Base-by-base conservation (phyloP, 169 alveolate species). In the Cryptosporidium sp. region DNA sequence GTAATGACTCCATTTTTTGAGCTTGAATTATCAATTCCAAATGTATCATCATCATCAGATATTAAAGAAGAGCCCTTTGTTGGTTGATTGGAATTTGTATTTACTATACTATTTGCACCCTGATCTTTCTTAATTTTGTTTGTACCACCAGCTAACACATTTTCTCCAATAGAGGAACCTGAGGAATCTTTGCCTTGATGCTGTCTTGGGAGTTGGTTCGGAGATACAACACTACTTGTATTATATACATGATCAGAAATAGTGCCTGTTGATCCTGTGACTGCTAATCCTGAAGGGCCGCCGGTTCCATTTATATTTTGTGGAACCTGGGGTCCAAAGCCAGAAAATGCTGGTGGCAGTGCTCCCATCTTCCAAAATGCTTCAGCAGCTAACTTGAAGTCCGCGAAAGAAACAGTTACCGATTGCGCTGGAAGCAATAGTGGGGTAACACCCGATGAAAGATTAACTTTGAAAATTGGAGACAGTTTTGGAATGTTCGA, bases 381-480 rank as follows among this genome's bases (percentile, higher is more conserved):
- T 14, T 80, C 89, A 23, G 69, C 89, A 42, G 89, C 89, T 31
- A 80, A 26, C 52, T 80, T 80, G 67, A 80, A 80, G 21, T 80
- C 75, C 29, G 67, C 29, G 62, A 80, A 80, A 12, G 89, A 80
- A 23, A 65, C 75, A 37, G 75, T 62, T 1, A 80, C 37, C 1
- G 75, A 67, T 45, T 80, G 89, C 23, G 89, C 89, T n/a, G 89
- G 89, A 80, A 80, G 89, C 42, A 80, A 62, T 26, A 80, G 56
- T 61, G 89, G 89, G 33, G 89, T 80, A 26, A 80, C 56, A 12
- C 89, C 89, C 8, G 69, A 62, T 44, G 72, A 51, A 23, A 60
- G 42, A 62, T 80, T 42, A 65, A 80, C 75, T 48, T 80, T 80
- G 18, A 80, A 65, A 31, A 65, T 62, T 9, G 75, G 80, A 4